Percentiles rank a stretch among this genome's conserved stretches.
phyloP scores from a whole-genome alignment of 257 asterid species.

The Solanum tarapatanum region DNA sequence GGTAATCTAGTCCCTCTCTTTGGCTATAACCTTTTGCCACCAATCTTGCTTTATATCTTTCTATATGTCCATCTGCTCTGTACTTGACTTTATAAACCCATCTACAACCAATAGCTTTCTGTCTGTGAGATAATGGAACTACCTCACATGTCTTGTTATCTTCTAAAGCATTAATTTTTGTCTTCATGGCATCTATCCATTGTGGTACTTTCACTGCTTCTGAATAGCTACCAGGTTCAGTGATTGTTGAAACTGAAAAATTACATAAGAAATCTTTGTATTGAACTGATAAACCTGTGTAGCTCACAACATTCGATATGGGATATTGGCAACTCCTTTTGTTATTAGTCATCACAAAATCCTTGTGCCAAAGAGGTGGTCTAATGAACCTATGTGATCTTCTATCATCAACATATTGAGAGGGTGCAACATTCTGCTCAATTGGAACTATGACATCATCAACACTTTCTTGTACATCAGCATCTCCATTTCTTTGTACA shows the following conservation, averaged over 20 bases:
- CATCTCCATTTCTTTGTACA: neutral
- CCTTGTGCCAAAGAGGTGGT: neutral
- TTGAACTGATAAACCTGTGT: too few relatives aligned
- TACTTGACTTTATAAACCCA: neutral
- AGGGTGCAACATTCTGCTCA: neutral
- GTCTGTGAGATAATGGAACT: neutral
- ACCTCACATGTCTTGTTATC: neutral
- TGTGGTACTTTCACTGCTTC: neutral
- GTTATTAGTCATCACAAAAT: neutral
- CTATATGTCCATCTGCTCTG: neutral
- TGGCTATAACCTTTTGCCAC: neutral
- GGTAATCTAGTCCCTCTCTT: too few relatives aligned
- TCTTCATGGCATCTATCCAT: neutral
- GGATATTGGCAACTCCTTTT: neutral
- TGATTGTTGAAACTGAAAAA: neutral
- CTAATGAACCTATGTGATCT: neutral
- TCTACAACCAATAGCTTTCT: neutral
- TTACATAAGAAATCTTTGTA: too few relatives aligned
- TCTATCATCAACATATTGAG: neutral
- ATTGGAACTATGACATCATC: neutral
- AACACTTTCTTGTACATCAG: neutral
- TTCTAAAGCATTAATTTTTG: neutral
- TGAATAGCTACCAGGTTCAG: neutral
- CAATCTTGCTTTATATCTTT: neutral
- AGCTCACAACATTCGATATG: neutral